phyloP scores from a whole-genome alignment of 192 early-diverging fungal genomes.

The Coemansia aciculifera region DNA sequence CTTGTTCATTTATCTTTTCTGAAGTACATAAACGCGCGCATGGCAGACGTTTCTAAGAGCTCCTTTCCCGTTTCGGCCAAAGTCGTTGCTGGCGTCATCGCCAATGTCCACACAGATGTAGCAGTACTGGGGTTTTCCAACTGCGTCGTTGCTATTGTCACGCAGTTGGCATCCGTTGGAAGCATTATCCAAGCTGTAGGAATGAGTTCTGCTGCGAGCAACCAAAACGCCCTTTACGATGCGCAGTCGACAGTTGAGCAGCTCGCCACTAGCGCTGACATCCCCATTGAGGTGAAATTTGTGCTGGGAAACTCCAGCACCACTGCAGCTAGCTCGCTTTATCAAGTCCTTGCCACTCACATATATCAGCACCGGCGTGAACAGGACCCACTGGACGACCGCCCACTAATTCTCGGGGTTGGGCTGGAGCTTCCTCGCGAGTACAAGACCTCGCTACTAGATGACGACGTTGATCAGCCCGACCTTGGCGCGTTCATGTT shows the following conservation, averaged over 20 bases:
- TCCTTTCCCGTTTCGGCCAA: slow-evolving; percentile 32
- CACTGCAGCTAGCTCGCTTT: slow-evolving; percentile 28
- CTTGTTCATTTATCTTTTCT: too few species aligned
- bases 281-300: slow-evolving; percentile 44
- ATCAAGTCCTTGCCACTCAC: slow-evolving; percentile 39
- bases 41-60: slow-evolving; percentile 1
- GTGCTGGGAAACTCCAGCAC: slow-evolving; percentile 27
- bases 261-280: slow-evolving; percentile 12
- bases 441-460: slow-evolving; percentile 8
- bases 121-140: slow-evolving; percentile 48
- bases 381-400: slow-evolving; percentile 21
- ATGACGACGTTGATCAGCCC: slow-evolving; percentile 7
- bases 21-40: background rate
- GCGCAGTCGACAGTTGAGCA: slow-evolving; percentile 8
- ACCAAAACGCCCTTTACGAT: background rate
- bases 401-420: slow-evolving; percentile 35
- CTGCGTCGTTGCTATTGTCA: slow-evolving; percentile 40
- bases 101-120: slow-evolving; percentile 42
- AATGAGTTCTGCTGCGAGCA: background rate
- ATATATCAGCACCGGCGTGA: slow-evolving; percentile 27
- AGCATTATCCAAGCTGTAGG: slow-evolving; percentile 32
- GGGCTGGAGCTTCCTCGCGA: slow-evolving; percentile 33
- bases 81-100: slow-evolving; percentile 26
- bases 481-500: slow-evolving; percentile 13
- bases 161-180: slow-evolving; percentile 42